Percentiles rank a stretch among this genome's conserved stretches.
phyloP scores from a whole-genome alignment of 148 eudicot genomes.

The Rhododendron henanense region DNA sequence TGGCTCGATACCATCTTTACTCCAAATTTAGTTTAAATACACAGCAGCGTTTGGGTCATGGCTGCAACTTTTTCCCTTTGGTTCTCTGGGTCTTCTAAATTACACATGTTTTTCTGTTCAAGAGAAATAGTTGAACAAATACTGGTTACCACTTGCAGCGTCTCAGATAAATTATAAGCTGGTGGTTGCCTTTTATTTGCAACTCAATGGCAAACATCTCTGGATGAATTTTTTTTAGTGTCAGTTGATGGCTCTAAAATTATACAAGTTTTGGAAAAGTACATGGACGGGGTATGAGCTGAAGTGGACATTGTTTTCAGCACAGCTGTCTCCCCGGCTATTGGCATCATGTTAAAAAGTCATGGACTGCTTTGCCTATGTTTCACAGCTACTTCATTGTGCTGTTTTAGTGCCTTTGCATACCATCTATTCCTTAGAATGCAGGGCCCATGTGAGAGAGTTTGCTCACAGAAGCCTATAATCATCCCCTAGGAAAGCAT shows the following conservation, averaged over 20 bases:
- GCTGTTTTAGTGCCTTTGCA: background rate
- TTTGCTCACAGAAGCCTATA: background rate
- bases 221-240: background rate
- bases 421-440: background rate
- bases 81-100: background rate
- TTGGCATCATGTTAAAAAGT: background rate
- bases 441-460: background rate
- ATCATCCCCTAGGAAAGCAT: background rate
- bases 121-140: background rate
- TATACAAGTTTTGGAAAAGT: background rate
- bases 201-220: background rate
- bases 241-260: background rate
- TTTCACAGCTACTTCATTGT: background rate
- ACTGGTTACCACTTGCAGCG: background rate
- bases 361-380: background rate
- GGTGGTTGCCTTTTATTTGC: background rate
- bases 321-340: background rate
- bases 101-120: background rate
- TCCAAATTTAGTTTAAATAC: background rate
- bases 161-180: background rate
- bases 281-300: background rate
- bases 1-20: background rate
- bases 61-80: background rate
- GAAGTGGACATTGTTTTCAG: background rate
- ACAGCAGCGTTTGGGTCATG: background rate